Evolutionary conservation across 2,329 filamentous ascomycete species (phyloP).

Genomic region (Fusarium sp.): DNA sequence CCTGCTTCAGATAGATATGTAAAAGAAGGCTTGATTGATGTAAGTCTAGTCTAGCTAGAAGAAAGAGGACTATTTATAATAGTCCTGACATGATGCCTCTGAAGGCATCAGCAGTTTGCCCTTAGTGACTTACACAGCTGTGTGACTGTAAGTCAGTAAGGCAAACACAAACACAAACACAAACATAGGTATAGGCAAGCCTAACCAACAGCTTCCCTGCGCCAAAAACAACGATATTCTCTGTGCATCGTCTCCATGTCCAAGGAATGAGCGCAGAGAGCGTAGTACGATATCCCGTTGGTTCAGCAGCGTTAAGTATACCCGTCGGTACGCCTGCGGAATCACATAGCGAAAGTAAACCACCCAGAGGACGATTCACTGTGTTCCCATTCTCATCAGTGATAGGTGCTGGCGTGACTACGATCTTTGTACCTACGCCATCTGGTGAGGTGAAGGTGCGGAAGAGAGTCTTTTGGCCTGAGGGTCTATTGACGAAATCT

Average conservation of each 20-base stretch:
- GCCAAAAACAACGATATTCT: constrained; percentile 74
- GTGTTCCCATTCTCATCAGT: neutral
- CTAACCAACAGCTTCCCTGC: constrained; percentile 68
- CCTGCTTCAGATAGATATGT: constrained; percentile 58
- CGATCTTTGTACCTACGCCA: constrained; percentile 43
- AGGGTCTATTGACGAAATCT: constrained; percentile 38
- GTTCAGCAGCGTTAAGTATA: constrained; percentile 72
- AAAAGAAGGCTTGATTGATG: no score
- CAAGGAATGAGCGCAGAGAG: constrained; percentile 72
- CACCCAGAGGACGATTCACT: constrained; percentile 16
- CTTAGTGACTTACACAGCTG: no score
- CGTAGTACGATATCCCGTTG: constrained; percentile 76
- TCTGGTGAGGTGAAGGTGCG: constrained; percentile 39
- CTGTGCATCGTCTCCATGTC: constrained; percentile 50
- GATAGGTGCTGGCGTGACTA: constrained; percentile 32
- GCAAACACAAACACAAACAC: no score
- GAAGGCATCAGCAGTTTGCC: no score
- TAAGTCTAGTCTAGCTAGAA: no score
- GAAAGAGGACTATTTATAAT: no score
- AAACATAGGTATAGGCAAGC: no score
- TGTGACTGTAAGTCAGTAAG: no score
- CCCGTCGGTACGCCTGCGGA: constrained; percentile 49
- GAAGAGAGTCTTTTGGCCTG: constrained; percentile 43
- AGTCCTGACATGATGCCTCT: no score
- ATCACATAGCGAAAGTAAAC: constrained; percentile 33